phyloP scores from a whole-genome alignment of 192 early-diverging fungal genomes.

The Linnemannia hyalina region DNA sequence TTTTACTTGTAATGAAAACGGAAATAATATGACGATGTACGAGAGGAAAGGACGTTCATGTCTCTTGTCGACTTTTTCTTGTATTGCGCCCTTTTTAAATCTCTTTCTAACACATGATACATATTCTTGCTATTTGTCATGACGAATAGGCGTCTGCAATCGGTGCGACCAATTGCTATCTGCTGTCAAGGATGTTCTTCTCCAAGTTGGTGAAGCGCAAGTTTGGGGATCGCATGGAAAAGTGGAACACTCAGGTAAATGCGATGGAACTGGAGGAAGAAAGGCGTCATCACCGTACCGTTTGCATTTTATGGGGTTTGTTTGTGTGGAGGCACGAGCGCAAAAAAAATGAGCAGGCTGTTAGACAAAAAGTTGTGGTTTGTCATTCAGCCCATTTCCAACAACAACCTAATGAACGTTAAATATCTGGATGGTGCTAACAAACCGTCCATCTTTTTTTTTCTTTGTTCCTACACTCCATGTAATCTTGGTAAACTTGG shows the following conservation, averaged over 20 bases:
- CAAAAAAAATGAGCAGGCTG: constrained; percentile 1
- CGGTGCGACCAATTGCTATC: constrained; percentile 66
- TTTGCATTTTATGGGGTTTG: background rate
- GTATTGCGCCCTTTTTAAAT: background rate
- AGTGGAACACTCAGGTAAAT: constrained; percentile 67
- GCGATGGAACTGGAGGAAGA: too few species aligned
- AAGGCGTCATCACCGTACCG: background rate
- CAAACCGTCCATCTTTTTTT: background rate
- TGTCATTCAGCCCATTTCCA: too few species aligned
- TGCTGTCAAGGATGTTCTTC: constrained; percentile 63
- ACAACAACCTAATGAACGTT: constrained; percentile 1
- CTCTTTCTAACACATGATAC: background rate
- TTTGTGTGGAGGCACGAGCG: background rate
- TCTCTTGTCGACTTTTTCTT: background rate
- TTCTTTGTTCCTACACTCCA: background rate
- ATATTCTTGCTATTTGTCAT: background rate
- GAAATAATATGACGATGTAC: background rate
- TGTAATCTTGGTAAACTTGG: background rate
- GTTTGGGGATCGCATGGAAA: constrained; percentile 64
- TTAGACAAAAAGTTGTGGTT: background rate
- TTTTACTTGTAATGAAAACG: background rate
- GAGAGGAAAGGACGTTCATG: background rate
- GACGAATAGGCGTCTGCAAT: constrained; percentile 63
- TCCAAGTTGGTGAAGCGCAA: constrained; percentile 63
- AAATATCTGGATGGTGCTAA: constrained; percentile 1